Base-by-base conservation (phyloP, 306 rosid genomes). In the Datisca glomerata region DNA sequence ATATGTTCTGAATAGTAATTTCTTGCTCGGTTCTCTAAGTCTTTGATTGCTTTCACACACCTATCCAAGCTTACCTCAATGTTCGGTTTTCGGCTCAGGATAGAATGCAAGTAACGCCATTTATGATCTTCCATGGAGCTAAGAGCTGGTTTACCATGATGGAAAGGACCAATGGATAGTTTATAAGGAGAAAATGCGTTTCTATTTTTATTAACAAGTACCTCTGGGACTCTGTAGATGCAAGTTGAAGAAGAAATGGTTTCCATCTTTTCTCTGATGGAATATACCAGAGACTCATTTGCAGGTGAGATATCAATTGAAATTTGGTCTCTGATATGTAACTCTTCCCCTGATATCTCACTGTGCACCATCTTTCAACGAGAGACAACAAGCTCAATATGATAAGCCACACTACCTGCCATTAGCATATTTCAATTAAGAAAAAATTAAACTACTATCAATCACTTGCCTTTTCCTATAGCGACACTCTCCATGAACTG, bases 161-260 rank as follows among this genome's bases (percentile, higher is more conserved):
- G 83, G 13, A 68, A 24, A 43, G 80, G 89, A 6, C 89, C 89
- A 33, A 74, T 74, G 40, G 77, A 65, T 31, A 71, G 58, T 49
- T 38, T 21, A 18, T 33, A 33, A 0, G 83, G 83, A 11, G 27
- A 35, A 16, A 58, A 68, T 11, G 41, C 18, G 7, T 13, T 33
- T 21, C 15, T 27, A 13, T 59, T 37, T 25, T 17, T 16, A 11
- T 7, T 14, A 7, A 20, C 43, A 17, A 55, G 32, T 21, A 56
- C 36, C 5, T n/a, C 22, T 10, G 74, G 68, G 43, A 66, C 71
- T 43, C 20, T 59, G 74, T 43, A 74, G 60, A 74, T 79, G 2
- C 55, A 54, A 17, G 21, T 48, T 43, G 65, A 53, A 32, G 60
- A 22, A 41, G 72, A 57, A 21, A 48, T 13, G 29, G 51, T 47